These are phyloP conservation scores for Sporodiniella umbellata DNA, from an alignment of 371 early-diverging fungal genomes.

Conservation along the genomic window DNA sequence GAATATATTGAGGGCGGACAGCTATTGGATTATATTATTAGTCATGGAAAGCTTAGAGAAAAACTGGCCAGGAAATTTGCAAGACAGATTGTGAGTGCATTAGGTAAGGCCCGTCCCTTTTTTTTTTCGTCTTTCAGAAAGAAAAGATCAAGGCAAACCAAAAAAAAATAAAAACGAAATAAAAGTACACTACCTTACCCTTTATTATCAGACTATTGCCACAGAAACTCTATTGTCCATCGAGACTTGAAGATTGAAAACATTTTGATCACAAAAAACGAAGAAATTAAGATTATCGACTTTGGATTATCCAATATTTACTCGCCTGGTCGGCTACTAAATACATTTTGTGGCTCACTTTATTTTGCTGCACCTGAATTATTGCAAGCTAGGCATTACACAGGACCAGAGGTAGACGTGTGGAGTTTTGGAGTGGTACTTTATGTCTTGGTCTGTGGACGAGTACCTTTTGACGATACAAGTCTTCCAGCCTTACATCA, in stretches of 20 bases:
- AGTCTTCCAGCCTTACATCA: conserved; percentile 60
- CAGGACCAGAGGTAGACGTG: conserved; percentile 87
- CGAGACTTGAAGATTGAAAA: conserved; percentile 93
- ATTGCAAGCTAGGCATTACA: conserved; percentile 75
- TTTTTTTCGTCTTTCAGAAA: neutral
- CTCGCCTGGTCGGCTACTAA: conserved; percentile 56
- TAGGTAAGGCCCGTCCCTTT: conserved; percentile 44
- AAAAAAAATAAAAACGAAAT: too few species aligned
- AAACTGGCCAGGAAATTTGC: conserved; percentile 70
- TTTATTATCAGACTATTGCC: conserved; percentile 47
- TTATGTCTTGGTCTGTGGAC: conserved; percentile 81
- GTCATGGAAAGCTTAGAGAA: conserved; percentile 66
- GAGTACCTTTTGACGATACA: conserved; percentile 85
- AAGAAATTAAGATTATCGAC: conserved; percentile 71
- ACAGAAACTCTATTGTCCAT: conserved; percentile 72
- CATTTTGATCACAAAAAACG: conserved; percentile 62
- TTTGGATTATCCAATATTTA: conserved; percentile 89
- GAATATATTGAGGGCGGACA: conserved; percentile 78
- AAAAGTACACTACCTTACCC: too few species aligned
- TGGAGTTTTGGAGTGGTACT: conserved; percentile 93
- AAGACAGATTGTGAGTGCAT: conserved; percentile 77
- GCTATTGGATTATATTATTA: conserved; percentile 76
- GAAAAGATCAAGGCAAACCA: too few species aligned
- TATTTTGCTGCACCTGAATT: conserved; percentile 90
- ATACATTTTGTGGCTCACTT: conserved; percentile 83